Evolutionary conservation across 768 basidiomycete genomes (phyloP), one percentile per base, ranked within the genome.

Genomic region (Tricholoma hemisulphureum): DNA sequence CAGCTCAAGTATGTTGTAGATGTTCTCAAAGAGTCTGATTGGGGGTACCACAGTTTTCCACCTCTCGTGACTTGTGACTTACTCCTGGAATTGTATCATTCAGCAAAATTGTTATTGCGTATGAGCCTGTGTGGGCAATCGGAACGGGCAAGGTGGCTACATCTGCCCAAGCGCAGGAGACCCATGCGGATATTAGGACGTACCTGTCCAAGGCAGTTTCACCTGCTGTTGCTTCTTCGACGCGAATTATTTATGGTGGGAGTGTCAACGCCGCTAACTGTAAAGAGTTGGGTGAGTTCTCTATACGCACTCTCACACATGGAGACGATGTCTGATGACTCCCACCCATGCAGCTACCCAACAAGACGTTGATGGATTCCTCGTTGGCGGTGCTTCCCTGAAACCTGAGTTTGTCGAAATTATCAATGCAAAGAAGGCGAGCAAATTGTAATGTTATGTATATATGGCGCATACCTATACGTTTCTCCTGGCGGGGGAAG

Each of bases 71-170:
- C 53, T 35, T 49, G 13, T 3, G 2, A 13, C 20, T 21, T 53
- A 20, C 6, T 26, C 4, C 8, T 52, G 13, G 34, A 13, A 10
- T n/a, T 26, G n/a, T 5, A 29, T 9, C 31, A 5, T 45, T 21
- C 28, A 95, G 94, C 67, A 85, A 91, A 61, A 80, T 98, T 67
- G 96, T 99, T 57, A 82, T 99, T 66, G 97, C 97, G 18, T 99
- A 95, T 73, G 93, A 96, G 73, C 93, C 95, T 41, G 93, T 98
- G 16, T 98, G 97, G 96, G 96, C 97, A 31, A 98, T 98, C 71
- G 97, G 97, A 45, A 98, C 96, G 11, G 96, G 96, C 61, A 96
- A 91, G 72, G 95, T 97, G 53, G 96, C 96, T 45, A 92, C 92
- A 29, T 79, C 91, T 0, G 80, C 78, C n/a, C 91, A 98, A 77